phyloP scores from a whole-genome alignment of 1,139 yeast genomes.

The Geotrichum phurueaensis region DNA sequence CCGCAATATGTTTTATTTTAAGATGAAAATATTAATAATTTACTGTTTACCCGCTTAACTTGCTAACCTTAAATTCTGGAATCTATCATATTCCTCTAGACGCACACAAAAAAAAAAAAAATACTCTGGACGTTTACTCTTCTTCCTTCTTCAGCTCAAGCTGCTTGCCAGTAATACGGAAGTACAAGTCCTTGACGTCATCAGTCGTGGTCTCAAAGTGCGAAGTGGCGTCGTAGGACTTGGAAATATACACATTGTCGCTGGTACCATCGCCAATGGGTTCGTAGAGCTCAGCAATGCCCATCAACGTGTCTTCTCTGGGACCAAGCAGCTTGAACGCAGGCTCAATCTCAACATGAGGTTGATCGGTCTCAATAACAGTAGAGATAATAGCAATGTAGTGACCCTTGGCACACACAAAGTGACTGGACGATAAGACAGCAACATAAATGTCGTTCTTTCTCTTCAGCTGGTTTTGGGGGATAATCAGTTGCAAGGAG shows the following conservation, averaged over 20 bases:
- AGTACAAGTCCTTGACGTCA: slow-evolving; percentile 89
- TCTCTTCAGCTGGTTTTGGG: slow-evolving; percentile 92
- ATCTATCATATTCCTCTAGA: not conserved
- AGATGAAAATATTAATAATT: too few species aligned
- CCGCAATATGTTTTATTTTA: too few species aligned
- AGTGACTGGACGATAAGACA: slow-evolving; percentile 80
- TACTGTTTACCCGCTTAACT: too few species aligned
- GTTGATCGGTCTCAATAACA: slow-evolving; percentile 86
- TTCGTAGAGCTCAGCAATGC: slow-evolving; percentile 85
- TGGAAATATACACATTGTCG: slow-evolving; percentile 76
- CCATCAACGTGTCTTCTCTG: slow-evolving; percentile 82
- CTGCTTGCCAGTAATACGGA: slow-evolving; percentile 88
- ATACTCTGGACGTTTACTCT: slow-evolving; percentile 34
- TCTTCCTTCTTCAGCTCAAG: slow-evolving; percentile 76
- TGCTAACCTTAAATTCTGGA: not conserved
- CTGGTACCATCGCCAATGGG: slow-evolving; percentile 77
- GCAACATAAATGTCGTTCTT: slow-evolving; percentile 94
- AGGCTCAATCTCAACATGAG: slow-evolving; percentile 88
- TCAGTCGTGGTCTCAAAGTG: slow-evolving; percentile 96
- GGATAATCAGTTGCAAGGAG: slow-evolving; percentile 89
- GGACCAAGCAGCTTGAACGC: slow-evolving; percentile 88
- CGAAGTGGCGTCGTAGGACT: slow-evolving; percentile 88
- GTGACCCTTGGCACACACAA: slow-evolving; percentile 86
- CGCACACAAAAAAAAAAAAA: too few species aligned
- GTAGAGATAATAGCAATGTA: slow-evolving; percentile 92